A percentile compares a stretch with the other conserved stretches of the same genome.
These are phyloP conservation scores for Orychophragmus violaceus DNA, from an alignment of 345 rosid genomes.

Conservation along the genomic window DNA sequence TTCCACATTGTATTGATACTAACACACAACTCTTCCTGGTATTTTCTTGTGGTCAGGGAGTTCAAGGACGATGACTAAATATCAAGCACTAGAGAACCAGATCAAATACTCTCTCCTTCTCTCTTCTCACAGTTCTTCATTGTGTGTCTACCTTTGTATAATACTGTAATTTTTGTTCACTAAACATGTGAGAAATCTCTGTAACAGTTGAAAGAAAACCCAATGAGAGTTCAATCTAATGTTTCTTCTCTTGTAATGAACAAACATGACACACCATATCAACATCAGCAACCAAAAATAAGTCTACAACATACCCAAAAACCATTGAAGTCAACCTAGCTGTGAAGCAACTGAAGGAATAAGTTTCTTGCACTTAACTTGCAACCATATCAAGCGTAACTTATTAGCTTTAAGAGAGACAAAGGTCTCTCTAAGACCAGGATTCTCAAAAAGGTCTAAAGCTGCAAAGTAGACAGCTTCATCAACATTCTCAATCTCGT, in stretches of 20 bases:
- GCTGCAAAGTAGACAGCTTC: conserved; percentile 56
- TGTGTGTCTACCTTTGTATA: background rate
- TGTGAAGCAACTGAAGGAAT: conserved; percentile 5
- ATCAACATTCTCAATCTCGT: conserved; percentile 50
- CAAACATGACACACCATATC: background rate
- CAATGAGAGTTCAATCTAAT: background rate
- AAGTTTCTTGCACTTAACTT: conserved; percentile 36
- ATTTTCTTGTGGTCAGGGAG: conserved; percentile 34
- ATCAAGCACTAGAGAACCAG: background rate
- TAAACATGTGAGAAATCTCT: background rate
- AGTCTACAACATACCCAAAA: background rate
- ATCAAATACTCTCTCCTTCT: background rate
- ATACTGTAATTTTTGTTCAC: background rate
- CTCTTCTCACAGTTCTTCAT: conserved; percentile 13
- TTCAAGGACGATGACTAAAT: conserved; percentile 63
- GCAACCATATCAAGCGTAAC: conserved; percentile 52
- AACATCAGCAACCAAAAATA: conserved; percentile 9
- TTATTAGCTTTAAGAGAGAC: conserved; percentile 43
- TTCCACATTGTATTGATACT: background rate
- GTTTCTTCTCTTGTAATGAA: background rate
- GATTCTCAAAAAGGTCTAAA: conserved; percentile 66
- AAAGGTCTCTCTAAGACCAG: conserved; percentile 52
- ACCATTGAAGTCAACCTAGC: background rate
- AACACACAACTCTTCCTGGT: background rate
- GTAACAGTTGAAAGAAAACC: conserved; percentile 1